Base-by-base conservation (phyloP, 768 basidiomycete genomes). In the Suillus luteus region DNA sequence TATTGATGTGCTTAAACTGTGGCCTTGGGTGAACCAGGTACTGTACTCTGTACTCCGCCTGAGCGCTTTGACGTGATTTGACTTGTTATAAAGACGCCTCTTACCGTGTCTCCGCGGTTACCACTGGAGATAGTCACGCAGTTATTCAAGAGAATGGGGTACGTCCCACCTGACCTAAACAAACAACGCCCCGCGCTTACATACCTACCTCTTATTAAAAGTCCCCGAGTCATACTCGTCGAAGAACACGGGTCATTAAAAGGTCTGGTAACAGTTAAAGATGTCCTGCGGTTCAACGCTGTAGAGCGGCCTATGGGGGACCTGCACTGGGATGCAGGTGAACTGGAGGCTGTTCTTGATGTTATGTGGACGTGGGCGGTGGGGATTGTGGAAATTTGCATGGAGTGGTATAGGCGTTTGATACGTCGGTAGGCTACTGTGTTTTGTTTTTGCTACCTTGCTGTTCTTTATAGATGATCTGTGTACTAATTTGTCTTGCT, bases 141-240 rank as follows among this genome's bases (percentile, higher is more conserved):
- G 72, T 78, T 99, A 33, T 99, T 99, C 82, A 93, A 96, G 73
- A 85, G 94, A 54, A 93, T 99, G 91, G 97, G 97, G 97, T 97
- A 71, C 69, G 93, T 82, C 15, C 1, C 17, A 19, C 57, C 67
- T 51, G 49, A 58, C 22, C 40, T 66, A 27, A 1, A 52, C 12
- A 35, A 10, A 22, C 17, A 35, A 19, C 33, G 17, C 27, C 12
- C n/a, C 22, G 12, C 12, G 11, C 52, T 67, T 6, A 27, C 27
- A 31, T 4, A 31, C 31, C 2, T 4, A 65, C 43, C 9, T 24
- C 2, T 40, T 27, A 37, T 38, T 41, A 43, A 31, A 66, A 99
- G 96, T 9, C 97, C 97, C 0, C 91, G 96, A 33, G 92, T 96
- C n/a, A 96, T 99, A 62, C 83, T 99, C 15, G 95, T 99, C 4